Base-by-base conservation (phyloP, 768 basidiomycete genomes). In the Cystofilobasidium macerans region DNA sequence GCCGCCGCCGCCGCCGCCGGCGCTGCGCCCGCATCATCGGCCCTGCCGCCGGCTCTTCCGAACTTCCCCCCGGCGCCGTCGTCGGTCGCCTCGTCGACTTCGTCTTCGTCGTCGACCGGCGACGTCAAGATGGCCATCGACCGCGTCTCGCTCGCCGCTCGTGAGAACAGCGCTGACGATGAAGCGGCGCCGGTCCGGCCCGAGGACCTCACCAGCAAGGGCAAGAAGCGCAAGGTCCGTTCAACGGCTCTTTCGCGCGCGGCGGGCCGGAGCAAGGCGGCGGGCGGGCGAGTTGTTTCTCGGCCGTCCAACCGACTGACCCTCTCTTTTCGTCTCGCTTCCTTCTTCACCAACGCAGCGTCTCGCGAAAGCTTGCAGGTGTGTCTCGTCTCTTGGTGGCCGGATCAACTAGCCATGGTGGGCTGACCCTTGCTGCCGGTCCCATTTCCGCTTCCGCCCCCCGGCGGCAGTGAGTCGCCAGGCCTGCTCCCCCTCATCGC, bases 361-460 rank as follows among this genome's bases (percentile, higher is more conserved):
- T 16, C 40, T 66, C 24, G 65, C 65, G 7, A 66, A 66, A 33
- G 65, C 65, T n/a, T 60, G 59, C 48, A 61, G 65, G 57, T 59
- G 24, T 4, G 57, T 56, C 42, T 20, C 36, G 22, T 48, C 22
- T 26, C 38, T 30, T 26, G 16, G n/a, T 51, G 26, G 28, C 26
- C 22, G n/a, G 8, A 24, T 51, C n/a, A 24, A 18, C 24, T 13
- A 26, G 24, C 28, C 9, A 5, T 7, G 28, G 9, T 22, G 51
- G 8, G 9, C 9, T 24, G 51, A 24, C 51, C 11, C 51, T 9
- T 20, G 30, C 36, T 57, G 16, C 3, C 32, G 7, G 9, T 20
- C 54, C 40, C 57, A 35, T n/a, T 57, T 20, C 22, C 56, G 16
- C 42, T 14, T 42, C 9, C 35, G 35, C 16, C 40, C 28, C 40